phyloP scores from a whole-genome alignment of 1,284 basidiomycete genomes.

The Ganoderma leucocontextum region DNA sequence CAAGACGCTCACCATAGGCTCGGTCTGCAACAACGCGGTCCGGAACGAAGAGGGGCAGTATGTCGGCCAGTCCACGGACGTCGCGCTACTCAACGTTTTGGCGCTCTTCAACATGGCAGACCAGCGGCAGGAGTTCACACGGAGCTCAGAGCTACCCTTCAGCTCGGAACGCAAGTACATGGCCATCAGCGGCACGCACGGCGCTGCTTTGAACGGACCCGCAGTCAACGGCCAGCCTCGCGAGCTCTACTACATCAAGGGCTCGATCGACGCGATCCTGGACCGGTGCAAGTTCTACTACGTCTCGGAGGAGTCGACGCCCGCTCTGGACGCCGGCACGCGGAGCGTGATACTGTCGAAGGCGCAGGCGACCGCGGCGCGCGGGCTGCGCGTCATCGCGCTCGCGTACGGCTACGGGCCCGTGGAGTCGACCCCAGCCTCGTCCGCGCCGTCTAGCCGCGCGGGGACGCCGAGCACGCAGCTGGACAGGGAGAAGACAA shows the following conservation, averaged over 20 bases:
- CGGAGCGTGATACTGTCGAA: slow-evolving; percentile 72
- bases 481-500: slow-evolving; percentile 54
- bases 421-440: slow-evolving; percentile 47
- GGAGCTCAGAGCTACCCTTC: slow-evolving; percentile 87
- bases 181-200: slow-evolving; percentile 82
- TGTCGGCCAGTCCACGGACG: slow-evolving; percentile 94
- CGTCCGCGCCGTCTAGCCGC: slow-evolving; percentile 41
- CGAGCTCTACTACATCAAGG: slow-evolving; percentile 92
- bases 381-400: slow-evolving; percentile 88
- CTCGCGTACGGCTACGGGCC: slow-evolving; percentile 88
- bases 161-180: slow-evolving; percentile 94
- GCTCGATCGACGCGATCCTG: slow-evolving; percentile 90
- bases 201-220: slow-evolving; percentile 46
- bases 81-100: slow-evolving; percentile 90
- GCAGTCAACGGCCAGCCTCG: slow-evolving; percentile 45
- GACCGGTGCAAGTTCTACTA: slow-evolving; percentile 89
- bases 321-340: slow-evolving; percentile 75
- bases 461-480: slow-evolving; percentile 40
- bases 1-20: slow-evolving; percentile 72
- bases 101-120: slow-evolving; percentile 75
- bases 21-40: slow-evolving; percentile 77
- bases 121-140: slow-evolving; percentile 77
- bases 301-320: slow-evolving; percentile 85
- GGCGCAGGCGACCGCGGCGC: slow-evolving; percentile 75
- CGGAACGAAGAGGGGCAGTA: slow-evolving; percentile 78